Evolutionary conservation across 2,329 filamentous ascomycete genomes (phyloP).

Genomic region (Coniella lustricola): DNA sequence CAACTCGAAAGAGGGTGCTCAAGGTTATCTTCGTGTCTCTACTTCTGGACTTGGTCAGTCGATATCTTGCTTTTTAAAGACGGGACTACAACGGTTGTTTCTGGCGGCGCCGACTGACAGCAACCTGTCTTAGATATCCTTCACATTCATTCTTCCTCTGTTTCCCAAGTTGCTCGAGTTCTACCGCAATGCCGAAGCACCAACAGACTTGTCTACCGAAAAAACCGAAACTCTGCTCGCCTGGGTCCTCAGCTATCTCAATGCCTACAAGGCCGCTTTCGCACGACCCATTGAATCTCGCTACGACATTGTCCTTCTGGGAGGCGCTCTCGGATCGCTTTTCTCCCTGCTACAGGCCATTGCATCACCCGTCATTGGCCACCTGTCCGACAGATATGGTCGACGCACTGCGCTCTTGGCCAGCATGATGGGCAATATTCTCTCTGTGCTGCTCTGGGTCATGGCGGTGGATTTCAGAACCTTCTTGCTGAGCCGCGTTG

Average conservation of each 20-base stretch:
- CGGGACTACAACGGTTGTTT: neutral
- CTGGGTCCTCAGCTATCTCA: conserved; percentile 72
- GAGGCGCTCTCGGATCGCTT: conserved; percentile 85
- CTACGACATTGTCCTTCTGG: conserved; percentile 94
- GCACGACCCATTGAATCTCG: conserved; percentile 86
- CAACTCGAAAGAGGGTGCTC: conserved; percentile 70
- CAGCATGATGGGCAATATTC: conserved; percentile 88
- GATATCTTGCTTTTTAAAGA: neutral
- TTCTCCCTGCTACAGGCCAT: conserved; percentile 88
- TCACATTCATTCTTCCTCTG: conserved; percentile 94
- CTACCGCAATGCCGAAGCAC: conserved; percentile 78
- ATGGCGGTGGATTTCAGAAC: conserved; percentile 89
- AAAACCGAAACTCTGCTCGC: conserved; percentile 61
- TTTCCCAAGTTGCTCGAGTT: conserved; percentile 95
- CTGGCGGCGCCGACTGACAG: conserved; percentile 8
- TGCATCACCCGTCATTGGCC: conserved; percentile 85
- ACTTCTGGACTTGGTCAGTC: conserved; percentile 75
- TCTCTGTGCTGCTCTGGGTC: conserved; percentile 92
- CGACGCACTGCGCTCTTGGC: conserved; percentile 79
- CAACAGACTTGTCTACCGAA: conserved; percentile 34
- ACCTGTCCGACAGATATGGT: conserved; percentile 80
- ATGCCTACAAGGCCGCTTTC: conserved; percentile 92
- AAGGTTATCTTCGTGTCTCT: conserved; percentile 84
- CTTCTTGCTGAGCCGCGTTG: conserved; percentile 85
- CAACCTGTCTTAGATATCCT: conserved; percentile 64